phyloP scores from a whole-genome alignment of 495 filamentous ascomycete species.

The Cenococcum geophilum region DNA sequence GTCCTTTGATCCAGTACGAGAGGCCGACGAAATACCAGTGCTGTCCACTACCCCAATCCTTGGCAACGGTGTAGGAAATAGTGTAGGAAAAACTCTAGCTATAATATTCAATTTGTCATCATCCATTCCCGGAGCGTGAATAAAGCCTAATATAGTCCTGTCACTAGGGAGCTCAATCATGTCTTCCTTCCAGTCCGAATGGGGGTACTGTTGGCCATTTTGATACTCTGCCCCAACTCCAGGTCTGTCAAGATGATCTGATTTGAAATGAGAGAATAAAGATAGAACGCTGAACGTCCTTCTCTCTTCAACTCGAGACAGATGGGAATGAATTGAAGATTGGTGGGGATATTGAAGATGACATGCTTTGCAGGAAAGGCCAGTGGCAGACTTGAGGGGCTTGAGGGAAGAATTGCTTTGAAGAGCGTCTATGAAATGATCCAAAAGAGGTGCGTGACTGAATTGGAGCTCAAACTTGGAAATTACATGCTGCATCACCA shows the following conservation, averaged over 20 bases:
- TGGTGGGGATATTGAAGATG: constrained; percentile 12
- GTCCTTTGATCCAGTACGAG: constrained; percentile 29
- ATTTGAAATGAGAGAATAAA: constrained; percentile 63
- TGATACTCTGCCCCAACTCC: constrained; percentile 31
- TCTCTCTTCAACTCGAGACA: constrained; percentile 35
- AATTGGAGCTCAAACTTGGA: constrained; percentile 51
- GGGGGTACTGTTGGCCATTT: constrained; percentile 21
- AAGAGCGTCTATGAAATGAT: constrained; percentile 61
- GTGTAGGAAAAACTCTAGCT: constrained; percentile 50
- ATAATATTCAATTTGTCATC: constrained; percentile 51
- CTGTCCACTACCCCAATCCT: constrained; percentile 31
- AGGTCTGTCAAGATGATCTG: constrained; percentile 46
- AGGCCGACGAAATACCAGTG: constrained; percentile 30
- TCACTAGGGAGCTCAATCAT: constrained; percentile 64
- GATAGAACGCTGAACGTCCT: constrained; percentile 56
- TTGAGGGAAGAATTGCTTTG: constrained; percentile 59
- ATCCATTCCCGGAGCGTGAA: constrained; percentile 49
- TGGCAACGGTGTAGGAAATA: constrained; percentile 33
- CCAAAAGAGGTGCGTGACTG: constrained; percentile 48
- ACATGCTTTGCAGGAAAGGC: constrained; percentile 59
- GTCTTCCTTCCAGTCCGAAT: constrained; percentile 57
- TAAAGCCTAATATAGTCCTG: constrained; percentile 44
- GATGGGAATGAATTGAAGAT: constrained; percentile 20
- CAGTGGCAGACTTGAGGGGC: constrained; percentile 59
- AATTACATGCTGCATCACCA: constrained; percentile 56